Percentiles rank a stretch among this genome's conserved stretches.
These are phyloP conservation scores for Conticribra weissflogii DNA, from an alignment of 108 stramenopile genomes.

Conservation along the genomic window DNA sequence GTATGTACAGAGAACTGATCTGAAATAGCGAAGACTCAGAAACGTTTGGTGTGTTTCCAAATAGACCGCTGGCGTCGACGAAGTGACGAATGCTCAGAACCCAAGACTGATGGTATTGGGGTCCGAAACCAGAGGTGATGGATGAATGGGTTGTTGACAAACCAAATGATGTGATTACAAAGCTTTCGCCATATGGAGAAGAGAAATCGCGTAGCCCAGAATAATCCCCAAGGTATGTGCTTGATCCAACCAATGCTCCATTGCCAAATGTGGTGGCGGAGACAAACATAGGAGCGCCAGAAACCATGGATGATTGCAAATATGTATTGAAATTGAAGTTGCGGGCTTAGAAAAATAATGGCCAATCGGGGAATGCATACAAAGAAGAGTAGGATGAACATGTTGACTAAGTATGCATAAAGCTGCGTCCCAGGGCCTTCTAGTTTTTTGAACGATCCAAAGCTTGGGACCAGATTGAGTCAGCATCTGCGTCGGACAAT, in stretches of 20 bases:
- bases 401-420: neutral
- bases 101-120: no score
- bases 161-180: no score
- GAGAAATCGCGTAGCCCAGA: no score
- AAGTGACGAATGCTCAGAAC: no score
- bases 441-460: neutral
- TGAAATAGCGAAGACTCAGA: neutral
- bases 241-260: no score
- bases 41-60: neutral
- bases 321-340: neutral
- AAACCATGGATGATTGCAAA: no score
- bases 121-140: no score
- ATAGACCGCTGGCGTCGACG: neutral
- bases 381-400: neutral
- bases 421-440: neutral
- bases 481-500: neutral
- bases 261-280: no score
- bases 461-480: neutral
- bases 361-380: neutral
- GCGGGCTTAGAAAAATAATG: neutral
- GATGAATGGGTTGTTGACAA: no score
- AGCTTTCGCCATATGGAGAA: no score
- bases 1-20: neutral
- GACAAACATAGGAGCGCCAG: no score
- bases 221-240: no score